Percentiles rank a stretch among this genome's conserved stretches.
These are phyloP conservation scores for Solanum appendiculatum DNA, from an alignment of 257 asterid genomes.

Conservation along the genomic window DNA sequence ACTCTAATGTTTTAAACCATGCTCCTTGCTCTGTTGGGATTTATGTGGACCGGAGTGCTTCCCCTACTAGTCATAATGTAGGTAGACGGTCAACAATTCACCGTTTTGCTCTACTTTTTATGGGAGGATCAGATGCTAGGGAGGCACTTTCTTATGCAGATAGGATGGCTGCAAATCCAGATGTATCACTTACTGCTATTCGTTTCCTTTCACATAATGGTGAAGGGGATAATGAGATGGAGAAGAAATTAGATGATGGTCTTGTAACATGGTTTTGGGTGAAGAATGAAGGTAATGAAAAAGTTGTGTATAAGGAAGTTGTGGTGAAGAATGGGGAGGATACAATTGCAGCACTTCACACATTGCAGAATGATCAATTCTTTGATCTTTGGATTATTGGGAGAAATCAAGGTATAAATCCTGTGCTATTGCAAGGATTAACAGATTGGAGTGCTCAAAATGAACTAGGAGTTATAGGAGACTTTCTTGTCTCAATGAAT, in stretches of 20 bases:
- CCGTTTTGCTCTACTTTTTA: conserved; percentile 44
- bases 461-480: conserved; percentile 82
- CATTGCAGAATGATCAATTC: conserved; percentile 20
- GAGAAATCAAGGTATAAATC: conserved; percentile 54
- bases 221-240: conserved; percentile 42
- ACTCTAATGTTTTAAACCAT: conserved; percentile 33
- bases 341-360: conserved; percentile 54
- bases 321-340: conserved; percentile 68
- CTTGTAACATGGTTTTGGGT: conserved; percentile 85
- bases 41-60: conserved; percentile 26
- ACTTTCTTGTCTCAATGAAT: conserved; percentile 46
- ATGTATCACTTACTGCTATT: conserved; percentile 36
- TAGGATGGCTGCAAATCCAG: conserved; percentile 29
- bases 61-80: not conserved
- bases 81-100: conserved; percentile 6
- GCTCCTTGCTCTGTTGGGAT: conserved; percentile 85
- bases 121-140: conserved; percentile 78
- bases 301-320: conserved; percentile 55
- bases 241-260: conserved; percentile 84
- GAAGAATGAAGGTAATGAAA: conserved; percentile 49
- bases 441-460: conserved; percentile 37
- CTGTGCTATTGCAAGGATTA: conserved; percentile 51
- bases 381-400: conserved; percentile 71
- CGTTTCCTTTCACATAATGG: conserved; percentile 43
- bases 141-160: conserved; percentile 72